Base-by-base conservation (phyloP, 306 rosid genomes). In the Calophaca sinica region DNA sequence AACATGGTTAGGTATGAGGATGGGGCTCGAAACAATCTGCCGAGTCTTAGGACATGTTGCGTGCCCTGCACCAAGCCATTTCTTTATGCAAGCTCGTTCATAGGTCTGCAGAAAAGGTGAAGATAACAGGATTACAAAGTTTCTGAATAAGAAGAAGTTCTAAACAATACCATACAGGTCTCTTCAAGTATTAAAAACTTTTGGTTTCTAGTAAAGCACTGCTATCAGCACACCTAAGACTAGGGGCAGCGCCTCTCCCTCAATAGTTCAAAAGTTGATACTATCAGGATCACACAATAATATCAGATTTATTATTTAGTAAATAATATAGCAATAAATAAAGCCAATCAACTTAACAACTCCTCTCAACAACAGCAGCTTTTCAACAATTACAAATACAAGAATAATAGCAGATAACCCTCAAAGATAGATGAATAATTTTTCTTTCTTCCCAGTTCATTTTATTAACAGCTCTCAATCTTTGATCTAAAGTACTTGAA, bases 61-160 rank as follows among this genome's bases (percentile, higher is more conserved):
- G 66, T 91, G 97, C 73, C 98, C 97, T 32, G 93, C 88, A 77
- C 84, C 89, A 58, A 93, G 82, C 98, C 98, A 93, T 82, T 89
- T 93, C 79, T 85, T 88, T 28, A 93, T 93, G 84, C 92, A 89
- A 73, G 88, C 82, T 50, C 96, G 93, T 55, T 93, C 98, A 74
- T 93, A 93, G 35, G 98, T 93, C 98, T 93, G 74, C 87, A 78
- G 39, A 74, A 57, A 42, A 62, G 70, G 76, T 67, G 62, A 62
- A 73, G 32, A 50, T 8, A 68, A 54, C 33, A 62, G 6, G 28
- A 63, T 50, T 70, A 62, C 32, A 45, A 54, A 49, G 84, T 62
- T 39, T 64, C 75, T 42, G 33, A 75, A 68, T 14, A 31, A 38
- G 45, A 58, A 53, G 8, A 2, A 31, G 10, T 33, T 48, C 39